Conservation (phyloP, 73 alveolate genomes). For the Blepharisma japonicum region DNA sequence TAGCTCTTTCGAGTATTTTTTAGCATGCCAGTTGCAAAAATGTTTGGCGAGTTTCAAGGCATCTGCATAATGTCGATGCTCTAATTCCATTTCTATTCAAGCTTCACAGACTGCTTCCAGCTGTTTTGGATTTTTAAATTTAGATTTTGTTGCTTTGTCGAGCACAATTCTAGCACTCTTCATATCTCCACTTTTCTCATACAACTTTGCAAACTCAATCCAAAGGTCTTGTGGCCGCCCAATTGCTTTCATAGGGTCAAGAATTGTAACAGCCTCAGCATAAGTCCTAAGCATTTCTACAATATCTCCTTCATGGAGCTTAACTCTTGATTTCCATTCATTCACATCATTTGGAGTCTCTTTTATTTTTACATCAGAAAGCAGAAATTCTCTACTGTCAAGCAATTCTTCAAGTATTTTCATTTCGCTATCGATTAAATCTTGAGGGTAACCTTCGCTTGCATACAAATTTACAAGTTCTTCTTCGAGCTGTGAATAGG, state of each 20-base stretch:
- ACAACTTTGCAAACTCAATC: constrained; percentile 81
- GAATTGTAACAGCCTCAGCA: constrained; percentile 83
- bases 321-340: constrained; percentile 90
- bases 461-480: constrained; percentile 48
- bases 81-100: constrained; percentile 74
- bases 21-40: constrained; percentile 51
- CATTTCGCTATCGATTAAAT: constrained; percentile 54
- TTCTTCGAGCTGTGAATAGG: constrained; percentile 94
- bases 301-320: constrained; percentile 62
- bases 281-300: constrained; percentile 68
- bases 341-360: constrained; percentile 90
- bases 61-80: constrained; percentile 68
- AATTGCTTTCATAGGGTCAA: constrained; percentile 80
- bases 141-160: constrained; percentile 60
- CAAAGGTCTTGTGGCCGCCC: constrained; percentile 91
- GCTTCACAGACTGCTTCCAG: constrained; percentile 64
- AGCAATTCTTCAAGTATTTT: constrained; percentile 78
- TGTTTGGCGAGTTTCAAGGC: constrained; percentile 62
- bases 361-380: constrained; percentile 79
- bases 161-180: constrained; percentile 64
- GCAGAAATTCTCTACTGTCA: constrained; percentile 84
- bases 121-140: constrained; percentile 69
- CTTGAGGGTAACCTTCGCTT: constrained; percentile 64
- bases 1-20: constrained; percentile 56
- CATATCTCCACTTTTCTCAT: constrained; percentile 65